Conservation (phyloP, 177 flowering plant species). For the Telopea speciosissima region DNA sequence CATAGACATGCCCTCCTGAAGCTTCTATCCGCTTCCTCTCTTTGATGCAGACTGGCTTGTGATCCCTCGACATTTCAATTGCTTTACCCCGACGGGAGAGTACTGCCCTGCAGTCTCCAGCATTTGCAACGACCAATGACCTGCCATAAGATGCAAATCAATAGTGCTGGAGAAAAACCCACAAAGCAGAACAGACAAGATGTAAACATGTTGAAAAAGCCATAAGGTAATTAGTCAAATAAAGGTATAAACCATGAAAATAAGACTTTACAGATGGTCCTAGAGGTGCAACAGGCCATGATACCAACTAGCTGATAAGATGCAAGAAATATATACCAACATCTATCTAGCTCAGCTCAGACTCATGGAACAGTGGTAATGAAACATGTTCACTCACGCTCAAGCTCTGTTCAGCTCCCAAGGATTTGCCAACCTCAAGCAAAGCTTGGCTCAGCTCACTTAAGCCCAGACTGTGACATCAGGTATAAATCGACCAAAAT, state of each 20-base stretch:
- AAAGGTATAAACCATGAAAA: not conserved
- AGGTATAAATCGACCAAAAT: too few relatives aligned
- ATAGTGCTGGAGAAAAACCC: not conserved
- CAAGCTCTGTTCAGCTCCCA: too few relatives aligned
- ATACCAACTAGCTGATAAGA: too few relatives aligned
- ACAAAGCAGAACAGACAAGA: not conserved
- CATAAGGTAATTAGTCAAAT: too few relatives aligned
- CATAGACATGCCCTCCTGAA: slow-evolving; percentile 69
- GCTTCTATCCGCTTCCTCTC: slow-evolving; percentile 80
- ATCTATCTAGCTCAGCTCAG: too few relatives aligned
- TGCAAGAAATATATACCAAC: too few relatives aligned
- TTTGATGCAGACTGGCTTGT: slow-evolving; percentile 62
- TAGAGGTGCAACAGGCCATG: too few relatives aligned
- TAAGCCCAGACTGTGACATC: too few relatives aligned
- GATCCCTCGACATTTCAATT: slow-evolving; percentile 87
- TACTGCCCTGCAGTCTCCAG: slow-evolving; percentile 89
- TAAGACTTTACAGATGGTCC: not conserved
- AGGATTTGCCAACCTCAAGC: too few relatives aligned
- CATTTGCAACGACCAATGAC: slow-evolving; percentile 75
- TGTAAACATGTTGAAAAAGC: not conserved
- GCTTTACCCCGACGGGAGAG: slow-evolving; percentile 79
- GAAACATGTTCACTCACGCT: too few relatives aligned
- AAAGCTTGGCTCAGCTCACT: too few relatives aligned
- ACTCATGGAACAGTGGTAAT: too few relatives aligned
- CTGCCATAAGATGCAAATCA: slow-evolving; percentile 27